Conservation (phyloP, 495 filamentous ascomycete genomes). For the Talaromyces proteolyticus region DNA sequence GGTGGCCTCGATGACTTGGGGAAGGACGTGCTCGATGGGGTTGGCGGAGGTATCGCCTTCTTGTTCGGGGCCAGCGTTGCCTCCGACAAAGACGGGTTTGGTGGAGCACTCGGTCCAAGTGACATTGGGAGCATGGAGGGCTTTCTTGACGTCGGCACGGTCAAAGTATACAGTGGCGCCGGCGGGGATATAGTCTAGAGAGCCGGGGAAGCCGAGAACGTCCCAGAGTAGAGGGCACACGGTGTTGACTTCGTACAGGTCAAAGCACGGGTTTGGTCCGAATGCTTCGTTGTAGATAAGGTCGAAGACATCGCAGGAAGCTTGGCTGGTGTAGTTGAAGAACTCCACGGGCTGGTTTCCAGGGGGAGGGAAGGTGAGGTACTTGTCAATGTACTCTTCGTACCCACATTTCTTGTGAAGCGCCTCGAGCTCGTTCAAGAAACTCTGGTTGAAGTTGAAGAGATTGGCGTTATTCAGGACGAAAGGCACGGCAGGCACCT, state of each 20-base stretch:
- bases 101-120: slow-evolving; percentile 37
- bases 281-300: slow-evolving; percentile 38
- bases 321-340: too few species aligned
- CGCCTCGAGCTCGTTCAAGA: slow-evolving; percentile 39
- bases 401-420: slow-evolving; percentile 52
- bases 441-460: slow-evolving; percentile 51
- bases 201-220: slow-evolving; percentile 41
- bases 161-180: slow-evolving; percentile 52
- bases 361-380: slow-evolving; percentile 49
- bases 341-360: slow-evolving; percentile 27
- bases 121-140: slow-evolving; percentile 47
- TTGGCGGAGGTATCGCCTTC: slow-evolving; percentile 37
- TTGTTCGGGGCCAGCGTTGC: slow-evolving; percentile 24
- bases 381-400: slow-evolving; percentile 46
- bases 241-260: slow-evolving; percentile 49
- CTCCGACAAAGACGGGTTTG: slow-evolving; percentile 38
- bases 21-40: slow-evolving; percentile 44
- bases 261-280: slow-evolving; percentile 54
- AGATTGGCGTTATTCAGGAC: slow-evolving; percentile 45
- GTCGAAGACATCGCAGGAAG: slow-evolving; percentile 48
- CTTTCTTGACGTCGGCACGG: slow-evolving; percentile 47
- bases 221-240: slow-evolving; percentile 41
- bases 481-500: slow-evolving; percentile 37
- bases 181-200: slow-evolving; percentile 28
- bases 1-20: slow-evolving; percentile 55